These are phyloP conservation scores for Trichoderma guizhouense DNA, from an alignment of 2,329 filamentous ascomycete genomes.

Conservation along the genomic window DNA sequence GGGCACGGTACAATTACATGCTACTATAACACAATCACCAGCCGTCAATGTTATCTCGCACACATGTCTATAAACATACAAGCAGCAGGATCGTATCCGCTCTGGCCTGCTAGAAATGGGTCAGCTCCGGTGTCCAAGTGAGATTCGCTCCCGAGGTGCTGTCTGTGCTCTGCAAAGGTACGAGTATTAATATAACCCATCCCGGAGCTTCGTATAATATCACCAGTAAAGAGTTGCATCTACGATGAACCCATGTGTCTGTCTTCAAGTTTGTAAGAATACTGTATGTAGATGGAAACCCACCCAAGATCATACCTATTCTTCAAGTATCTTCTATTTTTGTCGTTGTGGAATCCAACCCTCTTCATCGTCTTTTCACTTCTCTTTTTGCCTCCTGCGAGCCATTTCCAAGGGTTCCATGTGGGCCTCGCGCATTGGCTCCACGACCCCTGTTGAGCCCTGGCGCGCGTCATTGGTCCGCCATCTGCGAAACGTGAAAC, in stretches of 20 bases:
- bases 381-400: not conserved
- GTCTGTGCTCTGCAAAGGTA: not conserved
- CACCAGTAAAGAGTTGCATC: not conserved
- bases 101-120: not conserved
- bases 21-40: not conserved
- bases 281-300: not conserved
- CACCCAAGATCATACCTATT: not conserved
- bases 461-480: constrained; percentile 21
- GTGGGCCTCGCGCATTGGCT: not conserved
- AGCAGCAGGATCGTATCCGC: not conserved
- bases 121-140: not conserved
- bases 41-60: not conserved
- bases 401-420: constrained; percentile 14
- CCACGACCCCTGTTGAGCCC: not conserved
- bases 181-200: not conserved
- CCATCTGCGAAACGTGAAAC: constrained; percentile 25
- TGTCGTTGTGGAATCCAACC: not conserved
- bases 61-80: not conserved
- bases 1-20: not conserved
- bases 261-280: not conserved
- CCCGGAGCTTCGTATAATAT: not conserved
- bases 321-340: not conserved
- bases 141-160: not conserved
- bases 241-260: not conserved
- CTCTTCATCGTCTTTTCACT: not conserved